Evolutionary conservation across 768 basidiomycete genomes (phyloP).

Genomic region (Russula olivacea): DNA sequence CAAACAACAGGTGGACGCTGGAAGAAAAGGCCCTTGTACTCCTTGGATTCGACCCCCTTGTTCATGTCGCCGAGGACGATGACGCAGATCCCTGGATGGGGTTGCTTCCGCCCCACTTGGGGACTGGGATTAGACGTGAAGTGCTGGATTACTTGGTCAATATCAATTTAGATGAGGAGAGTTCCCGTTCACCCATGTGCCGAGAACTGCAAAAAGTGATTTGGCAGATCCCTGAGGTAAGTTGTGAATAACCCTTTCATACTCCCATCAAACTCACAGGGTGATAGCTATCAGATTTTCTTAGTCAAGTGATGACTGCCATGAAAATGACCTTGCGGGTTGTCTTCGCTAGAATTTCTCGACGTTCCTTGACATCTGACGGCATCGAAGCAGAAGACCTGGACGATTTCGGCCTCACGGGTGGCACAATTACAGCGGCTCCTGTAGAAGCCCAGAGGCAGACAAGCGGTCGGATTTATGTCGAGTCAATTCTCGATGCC

Average conservation of each 20-base stretch:
- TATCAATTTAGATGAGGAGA: conserved; percentile 16
- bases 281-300: conserved; percentile 49
- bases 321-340: conserved; percentile 42
- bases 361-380: conserved; percentile 24
- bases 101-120: conserved; percentile 41
- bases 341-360: conserved; percentile 32
- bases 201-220: conserved; percentile 48
- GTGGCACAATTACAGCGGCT: conserved; percentile 32
- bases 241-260: conserved; percentile 37
- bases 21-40: conserved; percentile 63
- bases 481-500: conserved; percentile 40
- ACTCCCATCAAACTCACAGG: conserved; percentile 1
- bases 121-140: conserved; percentile 59
- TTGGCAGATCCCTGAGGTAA: conserved; percentile 67
- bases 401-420: conserved; percentile 55
- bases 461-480: conserved; percentile 29
- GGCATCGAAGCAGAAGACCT: conserved; percentile 39
- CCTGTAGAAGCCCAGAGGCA: conserved; percentile 31
- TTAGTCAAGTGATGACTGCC: conserved; percentile 30
- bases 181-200: conserved; percentile 27
- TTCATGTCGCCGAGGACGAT: conserved; percentile 35
- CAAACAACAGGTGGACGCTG: conserved; percentile 46
- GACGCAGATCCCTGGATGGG: conserved; percentile 38
- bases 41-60: conserved; percentile 59
- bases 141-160: conserved; percentile 38